These are phyloP conservation scores for Aspergillus sparsus DNA, from an alignment of 495 filamentous ascomycete genomes.

Conservation along the genomic window DNA sequence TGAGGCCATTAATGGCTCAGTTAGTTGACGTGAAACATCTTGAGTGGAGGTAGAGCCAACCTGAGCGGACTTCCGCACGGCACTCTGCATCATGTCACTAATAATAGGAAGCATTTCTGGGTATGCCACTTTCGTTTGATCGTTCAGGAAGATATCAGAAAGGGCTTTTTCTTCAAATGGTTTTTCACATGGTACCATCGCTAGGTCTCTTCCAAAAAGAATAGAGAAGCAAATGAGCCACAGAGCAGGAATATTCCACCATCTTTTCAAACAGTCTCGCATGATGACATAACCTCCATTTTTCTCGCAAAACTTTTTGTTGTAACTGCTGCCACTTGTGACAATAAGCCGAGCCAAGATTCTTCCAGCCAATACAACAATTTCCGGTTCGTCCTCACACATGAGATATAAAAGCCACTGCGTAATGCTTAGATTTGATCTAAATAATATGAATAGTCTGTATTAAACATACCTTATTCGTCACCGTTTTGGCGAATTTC, in stretches of 20 bases:
- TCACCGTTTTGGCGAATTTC: slow-evolving; percentile 92
- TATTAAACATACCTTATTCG: slow-evolving; percentile 75
- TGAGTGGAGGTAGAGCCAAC: slow-evolving; percentile 12
- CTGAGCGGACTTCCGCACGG: slow-evolving; percentile 56
- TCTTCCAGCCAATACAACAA: slow-evolving; percentile 77
- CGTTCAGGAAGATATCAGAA: slow-evolving; percentile 64
- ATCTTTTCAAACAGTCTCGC: slow-evolving; percentile 75
- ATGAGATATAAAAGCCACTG: slow-evolving; percentile 96
- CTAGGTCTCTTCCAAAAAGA: slow-evolving; percentile 80
- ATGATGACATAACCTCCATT: slow-evolving; percentile 84
- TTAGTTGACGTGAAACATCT: slow-evolving; percentile 13
- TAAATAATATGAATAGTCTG: not conserved
- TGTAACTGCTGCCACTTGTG: slow-evolving; percentile 74
- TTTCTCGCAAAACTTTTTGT: slow-evolving; percentile 80
- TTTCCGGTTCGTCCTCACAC: slow-evolving; percentile 79
- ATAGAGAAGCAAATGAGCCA: slow-evolving; percentile 92
- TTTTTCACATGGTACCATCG: slow-evolving; percentile 68
- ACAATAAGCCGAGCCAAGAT: slow-evolving; percentile 86
- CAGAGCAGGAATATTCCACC: slow-evolving; percentile 82
- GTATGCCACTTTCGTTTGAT: slow-evolving; percentile 63
- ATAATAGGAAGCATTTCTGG: slow-evolving; percentile 81
- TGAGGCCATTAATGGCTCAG: slow-evolving; percentile 22
- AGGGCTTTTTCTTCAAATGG: slow-evolving; percentile 73
- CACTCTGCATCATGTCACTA: slow-evolving; percentile 83
- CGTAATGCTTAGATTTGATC: slow-evolving; percentile 14